Evolutionary conservation across 495 filamentous ascomycete species (phyloP).

Genomic region (Xylaria longipes): DNA sequence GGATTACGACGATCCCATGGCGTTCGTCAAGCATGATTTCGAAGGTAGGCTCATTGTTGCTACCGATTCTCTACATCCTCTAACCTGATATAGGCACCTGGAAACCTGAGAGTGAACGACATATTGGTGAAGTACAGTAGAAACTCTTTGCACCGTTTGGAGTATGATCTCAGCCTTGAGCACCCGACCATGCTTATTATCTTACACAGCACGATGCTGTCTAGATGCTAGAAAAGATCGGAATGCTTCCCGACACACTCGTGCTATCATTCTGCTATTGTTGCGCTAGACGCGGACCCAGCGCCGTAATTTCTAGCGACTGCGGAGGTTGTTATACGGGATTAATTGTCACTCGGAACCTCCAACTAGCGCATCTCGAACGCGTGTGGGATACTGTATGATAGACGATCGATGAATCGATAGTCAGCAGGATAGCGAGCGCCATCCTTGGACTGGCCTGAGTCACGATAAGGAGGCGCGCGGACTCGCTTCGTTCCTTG

Average conservation of each 20-base stretch:
- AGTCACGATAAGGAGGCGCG: not conserved
- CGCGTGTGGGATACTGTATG: constrained; percentile 10
- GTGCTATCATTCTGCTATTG: constrained; percentile 1
- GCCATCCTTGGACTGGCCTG: not conserved
- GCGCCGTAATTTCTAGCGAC: not conserved
- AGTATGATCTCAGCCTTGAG: constrained; percentile 18
- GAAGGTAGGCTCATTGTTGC: constrained; percentile 66
- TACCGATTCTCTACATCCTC: constrained; percentile 1
- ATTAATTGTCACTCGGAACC: not conserved
- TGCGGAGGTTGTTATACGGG: not conserved
- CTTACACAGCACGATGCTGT: constrained; percentile 2
- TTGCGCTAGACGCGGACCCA: not conserved
- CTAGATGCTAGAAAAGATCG: not conserved
- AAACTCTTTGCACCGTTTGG: constrained; percentile 26
- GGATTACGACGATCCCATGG: constrained; percentile 92
- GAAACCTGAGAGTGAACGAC: constrained; percentile 75
- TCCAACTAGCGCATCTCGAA: not conserved
- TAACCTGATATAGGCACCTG: constrained; percentile 67
- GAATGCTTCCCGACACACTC: not conserved
- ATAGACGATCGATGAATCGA: not conserved
- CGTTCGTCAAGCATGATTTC: constrained; percentile 97
- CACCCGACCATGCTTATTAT: not conserved
- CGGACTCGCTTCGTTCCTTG: not conserved
- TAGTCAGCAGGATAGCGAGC: not conserved
- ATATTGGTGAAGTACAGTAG: constrained; percentile 54